A percentile compares a stretch with the other conserved stretches of the same genome.
phyloP scores from a whole-genome alignment of 371 early-diverging fungal genomes.

The Rhizomucor pusillus region DNA sequence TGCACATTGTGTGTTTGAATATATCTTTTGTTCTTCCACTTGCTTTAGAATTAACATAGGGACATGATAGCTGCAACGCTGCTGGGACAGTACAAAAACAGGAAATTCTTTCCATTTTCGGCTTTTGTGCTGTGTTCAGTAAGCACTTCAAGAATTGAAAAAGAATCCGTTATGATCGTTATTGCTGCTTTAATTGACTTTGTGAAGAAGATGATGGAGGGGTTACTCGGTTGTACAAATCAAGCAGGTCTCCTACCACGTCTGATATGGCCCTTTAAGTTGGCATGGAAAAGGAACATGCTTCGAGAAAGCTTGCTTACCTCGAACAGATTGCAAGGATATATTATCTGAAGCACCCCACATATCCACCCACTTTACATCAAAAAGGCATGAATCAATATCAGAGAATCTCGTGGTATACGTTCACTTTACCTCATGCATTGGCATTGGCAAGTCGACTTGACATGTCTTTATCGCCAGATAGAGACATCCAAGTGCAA shows the following conservation, averaged over 20 bases:
- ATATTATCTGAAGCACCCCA: conserved; percentile 49
- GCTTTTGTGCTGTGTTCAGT: too few species aligned
- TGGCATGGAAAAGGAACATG: neutral
- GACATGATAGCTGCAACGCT: too few species aligned
- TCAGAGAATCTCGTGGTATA: neutral
- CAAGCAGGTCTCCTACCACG: conserved; percentile 36
- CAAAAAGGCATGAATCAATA: neutral
- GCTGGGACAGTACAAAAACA: too few species aligned
- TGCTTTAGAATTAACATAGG: too few species aligned
- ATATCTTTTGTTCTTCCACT: too few species aligned
- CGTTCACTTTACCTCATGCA: conserved; percentile 30
- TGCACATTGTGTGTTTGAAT: too few species aligned
- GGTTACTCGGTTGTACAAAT: conserved; percentile 17
- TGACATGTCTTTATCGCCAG: conserved; percentile 36
- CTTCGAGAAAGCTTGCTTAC: conserved; percentile 2
- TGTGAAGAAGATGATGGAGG: neutral
- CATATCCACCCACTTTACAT: conserved; percentile 38
- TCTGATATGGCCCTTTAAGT: conserved; percentile 9
- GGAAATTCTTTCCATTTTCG: too few species aligned
- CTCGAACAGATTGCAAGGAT: conserved; percentile 46
- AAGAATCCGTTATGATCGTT: too few species aligned
- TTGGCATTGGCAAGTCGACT: conserved; percentile 39
- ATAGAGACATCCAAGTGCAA: conserved; percentile 47
- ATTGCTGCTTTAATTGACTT: too few species aligned
- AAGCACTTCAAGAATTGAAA: too few species aligned